Evolutionary conservation across 176 grass and related monocot species (phyloP), one percentile per base, ranked within the genome.

Genomic region (Musa itinerans): DNA sequence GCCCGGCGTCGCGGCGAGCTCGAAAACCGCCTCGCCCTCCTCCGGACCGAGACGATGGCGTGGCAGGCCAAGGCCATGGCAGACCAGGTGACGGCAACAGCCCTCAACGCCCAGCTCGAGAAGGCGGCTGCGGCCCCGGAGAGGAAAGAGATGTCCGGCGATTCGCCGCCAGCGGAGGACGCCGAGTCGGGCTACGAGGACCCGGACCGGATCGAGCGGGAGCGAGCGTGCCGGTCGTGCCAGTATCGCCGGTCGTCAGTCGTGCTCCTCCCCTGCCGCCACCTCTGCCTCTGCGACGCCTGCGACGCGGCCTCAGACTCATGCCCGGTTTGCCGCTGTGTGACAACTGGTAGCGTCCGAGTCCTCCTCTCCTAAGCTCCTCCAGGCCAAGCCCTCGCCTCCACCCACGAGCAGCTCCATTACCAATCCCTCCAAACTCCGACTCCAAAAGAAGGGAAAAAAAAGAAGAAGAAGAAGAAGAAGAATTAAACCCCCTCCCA

Each of bases 41-140:
- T 96, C 63, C 68, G 86, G 54, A 74, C 83, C 17, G 89, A 96
- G 62, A 77, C 86, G 23, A 72, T 78, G 59, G 58, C 87, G 51
- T 96, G 89, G 89, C 89, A 92, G 56, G 81, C 87, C 13, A 96
- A 92, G 77, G 89, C 87, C 15, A 57, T 88, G 1, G 82, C 89
- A 22, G 85, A 92, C 76, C 93, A 92, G 75, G 87, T 85, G 22
- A 80, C 82, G 21, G 85, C 83, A 10, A 76, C 81, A 10, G 79
- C 85, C 13, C 89, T 96, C 59, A 89, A 90, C 79, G 87, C 79
- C 61, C 89, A 92, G 69, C 55, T 96, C 55, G 89, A 92, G 84
- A 83, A 88, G 71, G 85, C 74, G 3, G 72, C 88, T 0, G 85
- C 88, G 1, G 83, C 80, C 17, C 62, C 67, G 27, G 68, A 27